A percentile compares a stretch with the other conserved stretches of the same genome.
These are phyloP conservation scores for Phytophthora macrochlamydospora DNA, from an alignment of 352 stramenopile species.

Conservation along the genomic window DNA sequence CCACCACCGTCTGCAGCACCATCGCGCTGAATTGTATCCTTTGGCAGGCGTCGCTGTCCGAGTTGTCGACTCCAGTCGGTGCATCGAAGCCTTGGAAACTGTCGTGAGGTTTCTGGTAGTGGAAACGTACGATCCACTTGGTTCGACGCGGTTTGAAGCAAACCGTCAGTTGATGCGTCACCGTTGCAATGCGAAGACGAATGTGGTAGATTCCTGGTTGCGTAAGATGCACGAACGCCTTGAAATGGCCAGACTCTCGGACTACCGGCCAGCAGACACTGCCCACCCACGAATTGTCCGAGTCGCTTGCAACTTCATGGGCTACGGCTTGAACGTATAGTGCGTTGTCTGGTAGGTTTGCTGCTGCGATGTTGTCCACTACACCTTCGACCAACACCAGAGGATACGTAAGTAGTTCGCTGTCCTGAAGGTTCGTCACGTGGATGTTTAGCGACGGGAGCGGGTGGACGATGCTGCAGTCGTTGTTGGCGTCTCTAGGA, in stretches of 20 bases:
- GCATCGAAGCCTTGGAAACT: slow-evolving; percentile 15
- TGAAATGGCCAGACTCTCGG: slow-evolving; percentile 21
- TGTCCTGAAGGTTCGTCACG: slow-evolving; percentile 11
- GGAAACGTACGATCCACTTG: slow-evolving; percentile 16
- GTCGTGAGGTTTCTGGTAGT: slow-evolving; percentile 18
- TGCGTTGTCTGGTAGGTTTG: slow-evolving; percentile 6
- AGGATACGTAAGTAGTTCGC: slow-evolving; percentile 13
- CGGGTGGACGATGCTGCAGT: neutral
- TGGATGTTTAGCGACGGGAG: slow-evolving; percentile 2
- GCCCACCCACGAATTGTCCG: slow-evolving; percentile 11
- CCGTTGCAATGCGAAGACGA: slow-evolving; percentile 4
- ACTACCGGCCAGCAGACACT: slow-evolving; percentile 20
- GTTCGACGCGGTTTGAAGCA: slow-evolving; percentile 9
- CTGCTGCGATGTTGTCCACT: slow-evolving; percentile 8
- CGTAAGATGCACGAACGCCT: slow-evolving; percentile 18
- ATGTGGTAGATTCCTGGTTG: slow-evolving; percentile 5
- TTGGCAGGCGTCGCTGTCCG: slow-evolving; percentile 10
- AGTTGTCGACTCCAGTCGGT: slow-evolving; percentile 15
- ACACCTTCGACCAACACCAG: slow-evolving; percentile 12
- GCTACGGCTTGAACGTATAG: slow-evolving; percentile 14
- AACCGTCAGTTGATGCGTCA: neutral
- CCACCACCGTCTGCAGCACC: slow-evolving; percentile 17
- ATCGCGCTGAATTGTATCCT: slow-evolving; percentile 17
- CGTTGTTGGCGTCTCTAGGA: neutral
- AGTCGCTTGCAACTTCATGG: neutral